Percentiles rank a stretch among this genome's conserved stretches.
Conservation (phyloP, 441 rosid species). For the Mallotus repandus region DNA sequence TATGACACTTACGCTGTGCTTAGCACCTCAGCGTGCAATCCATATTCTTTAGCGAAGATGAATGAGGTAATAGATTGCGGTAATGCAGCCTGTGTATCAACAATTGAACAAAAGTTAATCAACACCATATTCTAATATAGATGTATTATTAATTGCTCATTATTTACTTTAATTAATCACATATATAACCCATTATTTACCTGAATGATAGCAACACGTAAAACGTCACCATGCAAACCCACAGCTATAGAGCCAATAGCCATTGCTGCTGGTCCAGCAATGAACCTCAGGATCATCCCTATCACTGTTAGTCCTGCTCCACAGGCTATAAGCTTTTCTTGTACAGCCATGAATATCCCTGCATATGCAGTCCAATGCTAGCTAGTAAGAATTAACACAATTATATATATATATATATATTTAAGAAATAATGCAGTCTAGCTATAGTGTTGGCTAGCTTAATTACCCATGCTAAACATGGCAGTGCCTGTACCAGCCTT, state of each 20-base stretch:
- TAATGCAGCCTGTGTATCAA: constrained; percentile 65
- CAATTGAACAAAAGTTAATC: neutral
- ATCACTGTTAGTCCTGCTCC: constrained; percentile 59
- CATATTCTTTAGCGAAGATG: constrained; percentile 84
- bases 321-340: constrained; percentile 71
- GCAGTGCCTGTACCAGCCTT: constrained; percentile 92
- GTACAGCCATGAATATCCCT: constrained; percentile 89
- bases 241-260: constrained; percentile 69
- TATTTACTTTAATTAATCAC: too few relatives aligned
- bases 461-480: constrained; percentile 89
- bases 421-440: neutral
- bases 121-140: too few relatives aligned
- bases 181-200: constrained; percentile 20
- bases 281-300: constrained; percentile 75
- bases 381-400: too few relatives aligned
- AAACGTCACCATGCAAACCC: constrained; percentile 79
- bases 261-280: constrained; percentile 90
- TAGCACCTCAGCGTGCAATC: constrained; percentile 75
- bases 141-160: too few relatives aligned
- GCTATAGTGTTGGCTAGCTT: too few relatives aligned
- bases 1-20: constrained; percentile 81
- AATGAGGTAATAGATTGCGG: constrained; percentile 91
- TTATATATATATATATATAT: too few relatives aligned
- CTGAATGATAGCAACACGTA: constrained; percentile 88
- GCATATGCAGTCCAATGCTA: neutral